These are phyloP conservation scores for Pythium oligandrum DNA, from an alignment of 352 stramenopile species.

Conservation along the genomic window DNA sequence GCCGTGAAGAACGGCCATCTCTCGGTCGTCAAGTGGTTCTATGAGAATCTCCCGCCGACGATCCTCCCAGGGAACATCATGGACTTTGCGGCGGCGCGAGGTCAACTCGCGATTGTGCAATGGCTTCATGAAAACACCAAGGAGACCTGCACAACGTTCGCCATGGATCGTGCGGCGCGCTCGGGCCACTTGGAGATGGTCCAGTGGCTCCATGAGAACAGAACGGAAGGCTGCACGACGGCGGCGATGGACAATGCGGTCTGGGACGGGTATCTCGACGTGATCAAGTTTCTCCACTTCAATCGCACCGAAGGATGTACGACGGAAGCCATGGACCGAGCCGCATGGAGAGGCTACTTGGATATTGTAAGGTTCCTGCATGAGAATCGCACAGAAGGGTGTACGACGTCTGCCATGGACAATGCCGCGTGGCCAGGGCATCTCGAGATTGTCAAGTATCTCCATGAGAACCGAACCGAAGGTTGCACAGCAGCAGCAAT, in stretches of 20 bases:
- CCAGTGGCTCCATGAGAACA: constrained; percentile 63
- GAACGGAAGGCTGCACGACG: constrained; percentile 60
- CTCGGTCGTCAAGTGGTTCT: constrained; percentile 57
- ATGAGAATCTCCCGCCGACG: constrained; percentile 42
- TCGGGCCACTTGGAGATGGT: constrained; percentile 68
- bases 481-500: constrained; percentile 57
- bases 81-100: constrained; percentile 70
- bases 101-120: constrained; percentile 62
- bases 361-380: constrained; percentile 63
- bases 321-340: constrained; percentile 62
- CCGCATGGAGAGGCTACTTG: constrained; percentile 61
- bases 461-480: constrained; percentile 48
- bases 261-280: constrained; percentile 59
- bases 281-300: constrained; percentile 54
- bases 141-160: constrained; percentile 69
- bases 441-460: constrained; percentile 46
- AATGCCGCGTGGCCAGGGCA: constrained; percentile 58
- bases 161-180: constrained; percentile 73
- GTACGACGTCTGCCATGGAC: constrained; percentile 46
- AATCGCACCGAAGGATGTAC: constrained; percentile 69
- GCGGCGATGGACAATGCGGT: constrained; percentile 70
- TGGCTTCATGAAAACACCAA: constrained; percentile 64
- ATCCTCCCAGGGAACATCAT: constrained; percentile 65
- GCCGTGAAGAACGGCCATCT: constrained; percentile 69
- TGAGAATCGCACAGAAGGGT: constrained; percentile 31